Evolutionary conservation across 2,329 filamentous ascomycete species (phyloP).

Genomic region (Thielaviopsis euricoi): DNA sequence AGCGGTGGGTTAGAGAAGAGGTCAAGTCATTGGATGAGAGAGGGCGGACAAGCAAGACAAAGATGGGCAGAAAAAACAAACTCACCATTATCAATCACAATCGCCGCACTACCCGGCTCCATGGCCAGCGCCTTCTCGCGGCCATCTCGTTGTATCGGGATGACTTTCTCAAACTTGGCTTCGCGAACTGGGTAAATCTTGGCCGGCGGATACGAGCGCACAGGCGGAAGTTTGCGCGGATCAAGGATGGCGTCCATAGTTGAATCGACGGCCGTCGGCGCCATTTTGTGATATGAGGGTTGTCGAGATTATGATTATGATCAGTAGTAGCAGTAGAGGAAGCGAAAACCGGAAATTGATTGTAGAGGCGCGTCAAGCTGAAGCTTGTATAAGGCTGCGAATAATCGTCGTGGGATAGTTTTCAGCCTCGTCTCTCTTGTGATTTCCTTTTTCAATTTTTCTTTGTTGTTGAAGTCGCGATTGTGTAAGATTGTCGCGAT

Average conservation of each 20-base stretch:
- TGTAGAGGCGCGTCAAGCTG: too few relatives aligned
- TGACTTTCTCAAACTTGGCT: conserved; percentile 39
- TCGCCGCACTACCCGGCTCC: conserved; percentile 47
- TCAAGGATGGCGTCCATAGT: conserved; percentile 20
- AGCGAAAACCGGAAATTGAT: too few relatives aligned
- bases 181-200: conserved; percentile 46
- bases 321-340: too few relatives aligned
- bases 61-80: not conserved
- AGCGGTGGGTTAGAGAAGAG: conserved; percentile 13
- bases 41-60: too few relatives aligned
- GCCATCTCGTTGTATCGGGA: conserved; percentile 44
- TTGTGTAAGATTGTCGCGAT: too few relatives aligned
- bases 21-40: too few relatives aligned
- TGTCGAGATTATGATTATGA: too few relatives aligned
- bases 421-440: conserved; percentile 10
- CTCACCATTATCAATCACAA: conserved; percentile 95
- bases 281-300: conserved; percentile 26
- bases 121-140: conserved; percentile 48
- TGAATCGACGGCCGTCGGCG: conserved; percentile 33
- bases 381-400: not conserved
- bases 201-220: conserved; percentile 34
- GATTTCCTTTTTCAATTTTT: not conserved
- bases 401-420: not conserved
- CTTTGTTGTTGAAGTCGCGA: too few relatives aligned
- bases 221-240: conserved; percentile 24